Evolutionary conservation across 495 filamentous ascomycete species (phyloP), one percentile per base, ranked within the genome.

Genomic region (Astrothelium subdiscretum): DNA sequence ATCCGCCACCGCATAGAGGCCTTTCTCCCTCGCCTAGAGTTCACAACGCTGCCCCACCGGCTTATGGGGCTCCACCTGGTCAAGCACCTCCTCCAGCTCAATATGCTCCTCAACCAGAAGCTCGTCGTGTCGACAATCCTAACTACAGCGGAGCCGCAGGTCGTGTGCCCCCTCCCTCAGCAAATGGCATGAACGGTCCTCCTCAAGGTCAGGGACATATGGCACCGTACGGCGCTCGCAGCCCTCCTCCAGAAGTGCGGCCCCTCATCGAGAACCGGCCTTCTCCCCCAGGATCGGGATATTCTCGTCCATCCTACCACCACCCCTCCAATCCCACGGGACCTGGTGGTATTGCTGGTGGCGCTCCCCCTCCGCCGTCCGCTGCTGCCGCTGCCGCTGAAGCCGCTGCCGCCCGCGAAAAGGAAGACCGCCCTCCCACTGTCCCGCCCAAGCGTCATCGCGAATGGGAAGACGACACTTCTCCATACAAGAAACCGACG

Each of bases 401-500:
- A 54, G 48, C 88, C 66, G 89, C 87, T 35, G 89, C 87, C 35
- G 83, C 86, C 57, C 85, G 89, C 64, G 91, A 96, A 54, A 82
- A 91, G 57, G 90, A 96, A 48, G 83, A 94, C 51, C 88, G 92
- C 31, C 68, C 76, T 40, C 83, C 88, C 24, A 80, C 85, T 8
- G 87, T 86, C 43, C 87, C 86, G 0, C 84, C 90, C 62, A 98
- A 98, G 80, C 82, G 94, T 63, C 78, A 81, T 66, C 84, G 90
- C 42, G 94, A 97, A 68, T 95, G 94, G 89, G 94, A 96, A 60
- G 88, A 91, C 61, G 92, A 95, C 22, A n/a, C n/a, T n/a, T 42
- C 80, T 1, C 76, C 83, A 20, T 73, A 72, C 51, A 96, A 97
- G 75, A 96, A 96, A 77, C 85, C 85, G 48, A 85, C 90, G 3